Evolutionary conservation across 345 rosid genomes (phyloP), one percentile per base, ranked within the genome.

Genomic region (Gossypium arboreum): DNA sequence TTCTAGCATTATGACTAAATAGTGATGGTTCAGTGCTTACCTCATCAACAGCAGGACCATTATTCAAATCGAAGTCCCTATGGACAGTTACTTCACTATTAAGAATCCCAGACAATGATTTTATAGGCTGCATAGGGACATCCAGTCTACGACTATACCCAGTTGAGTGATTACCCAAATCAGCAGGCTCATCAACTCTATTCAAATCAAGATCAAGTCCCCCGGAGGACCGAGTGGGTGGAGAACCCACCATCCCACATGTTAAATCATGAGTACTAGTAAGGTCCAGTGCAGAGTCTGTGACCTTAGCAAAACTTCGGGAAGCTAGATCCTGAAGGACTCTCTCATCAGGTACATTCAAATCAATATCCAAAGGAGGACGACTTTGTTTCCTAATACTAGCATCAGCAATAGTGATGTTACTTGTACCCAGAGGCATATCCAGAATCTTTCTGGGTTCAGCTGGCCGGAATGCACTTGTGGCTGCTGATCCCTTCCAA

Each of bases 401-500:
- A 70, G 79, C 84, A 79, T 84, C 91, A 70, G 80, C 59, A 1
- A 70, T 27, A 79, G 82, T 80, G n/a, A 55, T 34, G 50, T 62
- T 73, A 17, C 76, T 73, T 4, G 84, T 68, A 71, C 83, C 66
- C 16, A 82, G 62, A 22, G 81, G 75, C 79, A 81, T 82, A 70
- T 89, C 96, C 72, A 77, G 43, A n/a, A 56, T 22, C 79, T 87
- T 94, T 79, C 97, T 82, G 13, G 97, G 97, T 82, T 89, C 98
- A 73, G 97, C 97, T 18, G 98, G 98, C 13, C 97, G 84, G 80
- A 94, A 94, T 18, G 98, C 98, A 82, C 98, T 94, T 22, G 98
- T 94, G 60, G 98, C 98, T 2, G 97, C 98, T 41, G 97, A 91
- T 66, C 97, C 98, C 84, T 90, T 92, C 98, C 98, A 94, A 45